Evolutionary conservation across 768 basidiomycete genomes (phyloP).

Genomic region (Rhodocollybia butyracea): DNA sequence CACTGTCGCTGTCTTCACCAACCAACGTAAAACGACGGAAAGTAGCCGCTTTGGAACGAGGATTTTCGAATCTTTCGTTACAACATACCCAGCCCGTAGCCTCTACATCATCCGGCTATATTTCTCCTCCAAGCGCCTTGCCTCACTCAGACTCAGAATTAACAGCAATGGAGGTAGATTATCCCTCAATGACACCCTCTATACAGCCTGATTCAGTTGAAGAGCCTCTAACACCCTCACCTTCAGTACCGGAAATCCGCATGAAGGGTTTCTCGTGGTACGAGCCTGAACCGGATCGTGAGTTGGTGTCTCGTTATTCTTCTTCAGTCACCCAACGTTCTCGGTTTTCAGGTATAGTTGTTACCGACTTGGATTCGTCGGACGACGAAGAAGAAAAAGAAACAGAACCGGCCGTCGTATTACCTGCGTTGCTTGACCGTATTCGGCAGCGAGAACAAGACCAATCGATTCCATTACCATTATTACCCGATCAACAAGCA

Average conservation of each 20-base stretch:
- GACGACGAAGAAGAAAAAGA: conserved; percentile 36
- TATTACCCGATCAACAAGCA: conserved; percentile 34
- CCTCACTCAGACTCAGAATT: background rate
- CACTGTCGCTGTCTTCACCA: background rate
- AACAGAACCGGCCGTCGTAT: conserved; percentile 28
- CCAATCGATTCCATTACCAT: conserved; percentile 14
- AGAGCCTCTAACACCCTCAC: conserved; percentile 18
- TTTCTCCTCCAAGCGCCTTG: background rate
- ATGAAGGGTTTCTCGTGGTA: conserved; percentile 70
- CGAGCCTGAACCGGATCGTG: conserved; percentile 68
- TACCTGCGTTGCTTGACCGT: conserved; percentile 42
- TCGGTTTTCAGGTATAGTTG: conserved; percentile 51
- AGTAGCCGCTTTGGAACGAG: conserved; percentile 1
- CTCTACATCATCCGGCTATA: background rate
- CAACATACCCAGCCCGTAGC: background rate
- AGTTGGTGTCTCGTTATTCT: conserved; percentile 19
- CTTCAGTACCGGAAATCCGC: conserved; percentile 44
- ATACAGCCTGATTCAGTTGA: conserved; percentile 8
- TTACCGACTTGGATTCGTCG: conserved; percentile 55
- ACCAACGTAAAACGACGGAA: background rate
- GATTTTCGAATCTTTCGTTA: conserved; percentile 7
- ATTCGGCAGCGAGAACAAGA: conserved; percentile 31
- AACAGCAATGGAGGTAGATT: conserved; percentile 6
- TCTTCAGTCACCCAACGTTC: background rate
- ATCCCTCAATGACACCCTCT: background rate